These are phyloP conservation scores for Stipa capillata DNA, from an alignment of 176 grass and related monocot species.

Conservation along the genomic window DNA sequence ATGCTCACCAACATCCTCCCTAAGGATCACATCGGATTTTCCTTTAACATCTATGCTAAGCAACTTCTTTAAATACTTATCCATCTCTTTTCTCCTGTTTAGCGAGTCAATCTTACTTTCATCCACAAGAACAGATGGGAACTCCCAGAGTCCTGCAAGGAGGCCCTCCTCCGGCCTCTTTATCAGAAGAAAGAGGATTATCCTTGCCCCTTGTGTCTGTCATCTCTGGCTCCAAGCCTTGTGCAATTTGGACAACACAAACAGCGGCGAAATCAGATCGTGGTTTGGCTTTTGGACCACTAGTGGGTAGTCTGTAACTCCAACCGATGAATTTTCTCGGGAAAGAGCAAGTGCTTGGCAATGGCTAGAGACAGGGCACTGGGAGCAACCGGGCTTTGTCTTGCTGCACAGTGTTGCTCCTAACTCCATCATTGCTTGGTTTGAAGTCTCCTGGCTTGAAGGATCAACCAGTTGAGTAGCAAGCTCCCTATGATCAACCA, in stretches of 20 bases:
- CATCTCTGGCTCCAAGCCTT: conserved; percentile 8
- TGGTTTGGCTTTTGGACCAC: conserved; percentile 75
- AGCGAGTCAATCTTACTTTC: conserved; percentile 29
- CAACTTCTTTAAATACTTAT: conserved; percentile 62
- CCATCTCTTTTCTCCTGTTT: conserved; percentile 62
- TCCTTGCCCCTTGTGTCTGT: not conserved
- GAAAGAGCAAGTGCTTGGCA: conserved; percentile 64
- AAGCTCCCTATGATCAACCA: conserved; percentile 46
- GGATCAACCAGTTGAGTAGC: conserved; percentile 73
- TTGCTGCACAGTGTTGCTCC: conserved; percentile 76
- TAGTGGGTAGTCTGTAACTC: conserved; percentile 70
- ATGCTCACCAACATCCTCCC: conserved; percentile 71
- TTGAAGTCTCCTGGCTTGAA: conserved; percentile 94
- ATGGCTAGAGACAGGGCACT: conserved; percentile 63
- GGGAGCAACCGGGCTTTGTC: conserved; percentile 56
- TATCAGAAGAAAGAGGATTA: conserved; percentile 54
- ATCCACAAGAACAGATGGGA: conserved; percentile 60
- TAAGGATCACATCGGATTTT: conserved; percentile 27
- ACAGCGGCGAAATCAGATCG: conserved; percentile 68
- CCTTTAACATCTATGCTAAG: conserved; percentile 24
- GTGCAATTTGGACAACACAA: conserved; percentile 69
- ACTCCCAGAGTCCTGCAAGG: conserved; percentile 97
- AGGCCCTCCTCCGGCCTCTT: conserved; percentile 87
- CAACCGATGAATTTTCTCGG: conserved; percentile 4
- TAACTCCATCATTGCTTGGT: conserved; percentile 98